phyloP scores from a whole-genome alignment of 2,329 filamentous ascomycete species.

The Penicillium sclerotiorum region DNA sequence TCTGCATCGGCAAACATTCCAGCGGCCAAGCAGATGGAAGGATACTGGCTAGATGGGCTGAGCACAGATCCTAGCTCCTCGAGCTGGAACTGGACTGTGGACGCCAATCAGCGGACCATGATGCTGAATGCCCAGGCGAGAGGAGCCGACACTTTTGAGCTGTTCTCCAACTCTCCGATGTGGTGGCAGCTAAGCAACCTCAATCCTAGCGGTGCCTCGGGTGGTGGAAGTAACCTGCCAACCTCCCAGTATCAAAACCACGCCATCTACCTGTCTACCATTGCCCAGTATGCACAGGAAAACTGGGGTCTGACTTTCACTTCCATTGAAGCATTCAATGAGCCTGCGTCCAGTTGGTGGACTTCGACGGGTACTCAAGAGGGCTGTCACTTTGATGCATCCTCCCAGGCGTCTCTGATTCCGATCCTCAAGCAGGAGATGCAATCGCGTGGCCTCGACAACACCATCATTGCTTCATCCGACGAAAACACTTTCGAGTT shows the following conservation, averaged over 20 bases:
- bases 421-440: slow-evolving; percentile 9
- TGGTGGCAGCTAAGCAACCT: slow-evolving; percentile 17
- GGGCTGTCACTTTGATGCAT: slow-evolving; percentile 12
- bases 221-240: slow-evolving; percentile 13
- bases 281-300: slow-evolving; percentile 11
- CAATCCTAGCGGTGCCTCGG: slow-evolving; percentile 12
- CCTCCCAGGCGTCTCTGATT: slow-evolving; percentile 12
- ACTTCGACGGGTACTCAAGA: slow-evolving; percentile 13
- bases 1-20: slow-evolving; percentile 13
- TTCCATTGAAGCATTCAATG: slow-evolving; percentile 16
- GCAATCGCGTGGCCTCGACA: slow-evolving; percentile 6
- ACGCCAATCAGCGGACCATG: slow-evolving; percentile 16
- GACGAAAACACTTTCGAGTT: slow-evolving; percentile 14
- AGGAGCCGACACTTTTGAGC: slow-evolving; percentile 15
- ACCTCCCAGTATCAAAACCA: slow-evolving; percentile 16
- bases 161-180: slow-evolving; percentile 17
- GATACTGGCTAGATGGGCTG: slow-evolving; percentile 14
- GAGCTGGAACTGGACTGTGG: slow-evolving; percentile 17
- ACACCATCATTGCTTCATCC: slow-evolving; percentile 13
- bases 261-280: slow-evolving; percentile 14
- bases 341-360: slow-evolving; percentile 14
- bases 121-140: slow-evolving; percentile 11
- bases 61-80: slow-evolving; percentile 12
- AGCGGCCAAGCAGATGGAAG: slow-evolving; percentile 11
- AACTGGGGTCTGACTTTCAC: slow-evolving; percentile 16